phyloP scores from a whole-genome alignment of 2,329 filamentous ascomycete genomes.

The Cladophialophora bantiana region DNA sequence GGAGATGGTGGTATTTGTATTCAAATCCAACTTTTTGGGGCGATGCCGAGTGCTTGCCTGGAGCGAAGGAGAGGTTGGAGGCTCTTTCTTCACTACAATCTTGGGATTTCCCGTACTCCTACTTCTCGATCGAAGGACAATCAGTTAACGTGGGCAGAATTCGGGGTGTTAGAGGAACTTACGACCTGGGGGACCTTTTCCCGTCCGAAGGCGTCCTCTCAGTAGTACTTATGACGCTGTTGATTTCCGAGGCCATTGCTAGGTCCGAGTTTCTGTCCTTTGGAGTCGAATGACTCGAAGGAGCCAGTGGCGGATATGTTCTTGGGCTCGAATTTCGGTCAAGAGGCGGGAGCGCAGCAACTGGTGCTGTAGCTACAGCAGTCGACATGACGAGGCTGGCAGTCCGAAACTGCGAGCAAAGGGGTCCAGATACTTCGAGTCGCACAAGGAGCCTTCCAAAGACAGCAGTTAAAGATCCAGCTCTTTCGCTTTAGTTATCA shows the following conservation, averaged over 20 bases:
- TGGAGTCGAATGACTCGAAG: conserved; percentile 44
- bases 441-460: not conserved
- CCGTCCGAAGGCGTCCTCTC: conserved; percentile 51
- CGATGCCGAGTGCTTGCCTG: conserved; percentile 72
- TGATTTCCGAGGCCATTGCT: conserved; percentile 23
- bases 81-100: conserved; percentile 97
- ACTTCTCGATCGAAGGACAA: conserved; percentile 40
- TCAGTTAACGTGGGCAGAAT: conserved; percentile 38
- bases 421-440: conserved; percentile 2
- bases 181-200: conserved; percentile 62
- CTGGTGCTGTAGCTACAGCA: conserved; percentile 55
- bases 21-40: conserved; percentile 78
- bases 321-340: conserved; percentile 55
- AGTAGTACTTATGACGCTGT: conserved; percentile 19
- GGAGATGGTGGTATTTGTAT: conserved; percentile 57
- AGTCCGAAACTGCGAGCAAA: not conserved
- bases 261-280: conserved; percentile 32
- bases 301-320: conserved; percentile 52
- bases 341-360: conserved; percentile 53
- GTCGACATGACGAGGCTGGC: conserved; percentile 52
- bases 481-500: conserved; percentile 1
- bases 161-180: conserved; percentile 45
- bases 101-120: conserved; percentile 68
- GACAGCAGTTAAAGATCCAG: conserved; percentile 11
- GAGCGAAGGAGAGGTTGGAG: conserved; percentile 79